Evolutionary conservation across 2,329 filamentous ascomycete species (phyloP), one percentile per base, ranked within the genome.

Genomic region (Trichoderma sp.): DNA sequence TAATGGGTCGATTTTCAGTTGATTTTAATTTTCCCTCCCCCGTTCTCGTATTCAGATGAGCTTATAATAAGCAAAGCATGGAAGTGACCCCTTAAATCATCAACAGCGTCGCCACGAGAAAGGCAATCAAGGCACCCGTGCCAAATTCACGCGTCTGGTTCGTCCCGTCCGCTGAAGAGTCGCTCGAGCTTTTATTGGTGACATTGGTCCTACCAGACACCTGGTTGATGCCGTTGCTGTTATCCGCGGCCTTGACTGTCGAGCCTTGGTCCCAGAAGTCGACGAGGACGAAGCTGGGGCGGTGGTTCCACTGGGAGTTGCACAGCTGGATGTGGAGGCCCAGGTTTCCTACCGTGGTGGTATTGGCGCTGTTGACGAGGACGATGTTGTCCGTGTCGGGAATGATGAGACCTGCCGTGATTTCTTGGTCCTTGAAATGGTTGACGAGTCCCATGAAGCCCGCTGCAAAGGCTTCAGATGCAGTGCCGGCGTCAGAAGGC

Each of bases 221-320:
- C 42, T 76, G 73, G 7, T 74, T 79, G 66, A 89, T 78, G 9
- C 80, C 81, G 76, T 94, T 94, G 74, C 93, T 77, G 54, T 73
- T 78, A 78, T 95, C 92, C 2, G 91, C 89, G 0, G 89, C 89
- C 7, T 83, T 81, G 65, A 95, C 87, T 35, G 90, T 86, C 0
- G 90, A 87, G 0, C 90, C 92, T 68, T 89, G 83, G 76, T 92
- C 89, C 77, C 89, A 93, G 77, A 93, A 94, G 78, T 96, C 92
- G 1, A 94, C 91, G 10, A 95, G 83, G 22, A 92, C 84, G 73
- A 92, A 94, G 3, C 84, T 88, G n/a, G 92, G 91, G 59, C 84
- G 81, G 32, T 80, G 78, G n/a, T 84, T 84, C 82, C 90, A 94
- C 69, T 87, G 78, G 3, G 72, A 74, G 63, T 80, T 78, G 76